A percentile compares a stretch with the other conserved stretches of the same genome.
These are phyloP conservation scores for Coemansia sp. DNA, from an alignment of 192 early-diverging fungal genomes.

Conservation along the genomic window DNA sequence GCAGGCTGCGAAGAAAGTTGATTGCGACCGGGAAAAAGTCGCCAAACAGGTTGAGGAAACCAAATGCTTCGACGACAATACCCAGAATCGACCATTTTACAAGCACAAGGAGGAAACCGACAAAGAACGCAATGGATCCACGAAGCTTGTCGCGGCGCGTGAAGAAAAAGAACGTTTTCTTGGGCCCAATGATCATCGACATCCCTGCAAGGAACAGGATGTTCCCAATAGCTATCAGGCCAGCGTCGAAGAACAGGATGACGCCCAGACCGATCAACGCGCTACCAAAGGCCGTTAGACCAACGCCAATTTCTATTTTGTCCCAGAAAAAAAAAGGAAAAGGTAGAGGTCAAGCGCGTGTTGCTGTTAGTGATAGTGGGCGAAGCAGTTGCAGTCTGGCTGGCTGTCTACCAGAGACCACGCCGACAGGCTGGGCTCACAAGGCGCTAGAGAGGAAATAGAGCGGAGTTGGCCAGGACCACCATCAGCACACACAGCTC, in stretches of 20 bases:
- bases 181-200: constrained; percentile 83
- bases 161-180: constrained; percentile 82
- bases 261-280: constrained; percentile 92
- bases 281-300: constrained; percentile 87
- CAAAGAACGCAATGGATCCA: constrained; percentile 87
- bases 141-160: constrained; percentile 79
- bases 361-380: neutral
- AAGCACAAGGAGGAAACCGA: constrained; percentile 86
- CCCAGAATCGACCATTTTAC: constrained; percentile 87
- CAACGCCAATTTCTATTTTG: constrained; percentile 81
- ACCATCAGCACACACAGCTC: neutral
- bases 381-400: neutral
- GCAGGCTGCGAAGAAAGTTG: constrained; percentile 82
- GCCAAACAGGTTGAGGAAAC: constrained; percentile 97
- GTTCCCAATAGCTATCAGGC: constrained; percentile 94
- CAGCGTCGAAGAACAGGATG: constrained; percentile 93
- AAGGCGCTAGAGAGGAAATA: too few species aligned
- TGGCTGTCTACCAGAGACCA: neutral
- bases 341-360: too few species aligned
- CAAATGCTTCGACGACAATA: constrained; percentile 85
- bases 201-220: constrained; percentile 89
- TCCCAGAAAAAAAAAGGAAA: neutral
- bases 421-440: too few species aligned
- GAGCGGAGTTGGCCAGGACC: neutral
- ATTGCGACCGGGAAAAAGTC: constrained; percentile 97